Conservation (phyloP, 148 eudicot genomes). For the Vaccinium corymbosum region DNA sequence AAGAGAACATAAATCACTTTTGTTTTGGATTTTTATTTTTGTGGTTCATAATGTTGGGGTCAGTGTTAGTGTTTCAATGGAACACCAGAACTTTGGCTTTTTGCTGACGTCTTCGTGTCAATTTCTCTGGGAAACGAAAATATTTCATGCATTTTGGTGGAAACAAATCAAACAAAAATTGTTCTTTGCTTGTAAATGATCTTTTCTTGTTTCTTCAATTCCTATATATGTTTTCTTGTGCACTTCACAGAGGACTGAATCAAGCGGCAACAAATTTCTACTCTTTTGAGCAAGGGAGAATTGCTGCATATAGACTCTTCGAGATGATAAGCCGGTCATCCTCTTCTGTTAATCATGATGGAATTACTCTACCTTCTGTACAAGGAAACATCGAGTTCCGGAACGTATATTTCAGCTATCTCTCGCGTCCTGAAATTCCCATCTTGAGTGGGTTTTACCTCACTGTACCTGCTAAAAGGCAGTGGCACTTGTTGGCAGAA, state of each 20-base stretch:
- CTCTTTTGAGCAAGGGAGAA: slow-evolving; percentile 98
- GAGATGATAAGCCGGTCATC: slow-evolving; percentile 99
- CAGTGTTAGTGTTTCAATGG: not conserved
- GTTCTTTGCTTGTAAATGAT: not conserved
- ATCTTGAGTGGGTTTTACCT: slow-evolving; percentile 98
- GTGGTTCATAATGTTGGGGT: not conserved
- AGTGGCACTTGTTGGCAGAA: slow-evolving; percentile 98
- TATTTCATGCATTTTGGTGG: not conserved
- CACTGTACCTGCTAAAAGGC: slow-evolving; percentile 93
- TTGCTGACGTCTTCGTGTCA: not conserved
- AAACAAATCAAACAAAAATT: not conserved
- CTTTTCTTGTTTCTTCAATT: not conserved
- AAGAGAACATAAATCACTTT: not conserved
- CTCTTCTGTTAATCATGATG: slow-evolving; percentile 70
- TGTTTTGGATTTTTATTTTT: not conserved
- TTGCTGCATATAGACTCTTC: slow-evolving; percentile 95
- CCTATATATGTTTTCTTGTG: slow-evolving; percentile 15
- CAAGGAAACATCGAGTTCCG: slow-evolving; percentile 98
- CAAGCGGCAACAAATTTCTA: slow-evolving; percentile 99
- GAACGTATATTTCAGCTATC: slow-evolving; percentile 94
- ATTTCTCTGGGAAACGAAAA: not conserved
- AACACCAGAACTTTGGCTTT: not conserved
- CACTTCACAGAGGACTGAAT: slow-evolving; percentile 71
- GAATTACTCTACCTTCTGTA: slow-evolving; percentile 54
- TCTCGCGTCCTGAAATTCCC: slow-evolving; percentile 97